Conservation (phyloP, 2,329 filamentous ascomycete species). For the Ampelomyces quisqualis region DNA sequence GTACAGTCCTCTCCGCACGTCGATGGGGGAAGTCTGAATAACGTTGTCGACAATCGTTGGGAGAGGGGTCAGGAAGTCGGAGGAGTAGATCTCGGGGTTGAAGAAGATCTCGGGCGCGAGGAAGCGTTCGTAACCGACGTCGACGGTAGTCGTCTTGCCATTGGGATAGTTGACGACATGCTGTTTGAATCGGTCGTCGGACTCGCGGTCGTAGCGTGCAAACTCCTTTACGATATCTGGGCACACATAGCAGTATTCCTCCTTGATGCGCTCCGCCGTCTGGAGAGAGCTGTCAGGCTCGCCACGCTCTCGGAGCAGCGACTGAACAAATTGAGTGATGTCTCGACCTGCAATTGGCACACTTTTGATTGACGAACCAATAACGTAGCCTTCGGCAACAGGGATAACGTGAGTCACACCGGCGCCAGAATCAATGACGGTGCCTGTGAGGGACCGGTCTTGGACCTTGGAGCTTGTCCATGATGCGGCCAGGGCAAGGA, state of each 20-base stretch:
- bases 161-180: conserved; percentile 85
- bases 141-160: conserved; percentile 79
- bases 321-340: conserved; percentile 98
- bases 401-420: conserved; percentile 99
- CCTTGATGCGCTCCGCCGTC: conserved; percentile 97
- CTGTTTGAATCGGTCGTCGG: conserved; percentile 79
- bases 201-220: conserved; percentile 87
- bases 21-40: conserved; percentile 96
- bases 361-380: conserved; percentile 98
- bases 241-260: conserved; percentile 97
- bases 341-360: conserved; percentile 97
- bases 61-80: conserved; percentile 93
- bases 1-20: conserved; percentile 94
- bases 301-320: conserved; percentile 88
- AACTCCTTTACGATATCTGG: conserved; percentile 99
- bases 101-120: conserved; percentile 99
- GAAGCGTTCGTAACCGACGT: conserved; percentile 97
- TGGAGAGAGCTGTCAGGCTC: conserved; percentile 96
- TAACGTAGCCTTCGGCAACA: conserved; percentile 97
- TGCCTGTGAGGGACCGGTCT: conserved; percentile 92
- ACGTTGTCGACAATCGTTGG: conserved; percentile 93
- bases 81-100: conserved; percentile 99
- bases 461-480: conserved; percentile 99
- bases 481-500: conserved; percentile 91
- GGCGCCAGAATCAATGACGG: conserved; percentile 97